A percentile compares a stretch with the other conserved stretches of the same genome.
These are phyloP conservation scores for Cutaneotrichosporon cutaneum DNA, from an alignment of 1,284 basidiomycete species.

Conservation along the genomic window DNA sequence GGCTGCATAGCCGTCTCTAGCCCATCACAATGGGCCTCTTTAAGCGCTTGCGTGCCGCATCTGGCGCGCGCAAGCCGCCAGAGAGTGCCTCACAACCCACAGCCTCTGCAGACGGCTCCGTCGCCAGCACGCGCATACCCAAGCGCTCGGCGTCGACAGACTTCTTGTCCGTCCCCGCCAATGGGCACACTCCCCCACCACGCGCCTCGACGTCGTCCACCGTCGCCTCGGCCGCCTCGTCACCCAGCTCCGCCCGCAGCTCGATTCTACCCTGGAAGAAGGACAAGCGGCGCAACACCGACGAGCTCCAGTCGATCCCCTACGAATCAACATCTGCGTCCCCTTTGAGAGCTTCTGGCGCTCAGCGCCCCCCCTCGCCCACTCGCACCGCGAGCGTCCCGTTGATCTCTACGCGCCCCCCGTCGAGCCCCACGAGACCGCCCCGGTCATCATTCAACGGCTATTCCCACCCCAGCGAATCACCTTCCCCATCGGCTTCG, in stretches of 20 bases:
- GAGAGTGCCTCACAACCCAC: neutral
- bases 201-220: neutral
- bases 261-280: conserved; percentile 11
- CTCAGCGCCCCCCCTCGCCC: neutral
- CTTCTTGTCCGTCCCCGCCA: conserved; percentile 1
- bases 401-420: neutral
- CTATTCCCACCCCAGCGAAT: neutral
- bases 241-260: neutral
- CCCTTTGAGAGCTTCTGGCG: neutral
- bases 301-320: conserved; percentile 7
- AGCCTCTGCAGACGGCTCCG: neutral
- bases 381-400: neutral
- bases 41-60: conserved; percentile 20
- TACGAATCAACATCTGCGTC: conserved; percentile 1
- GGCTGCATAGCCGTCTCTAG: neutral
- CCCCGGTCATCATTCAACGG: neutral
- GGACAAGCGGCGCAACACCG: neutral
- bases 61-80: conserved; percentile 14
- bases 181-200: too few relatives aligned
- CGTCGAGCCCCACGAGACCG: neutral
- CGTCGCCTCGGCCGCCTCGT: neutral
- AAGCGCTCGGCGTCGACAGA: conserved; percentile 9
- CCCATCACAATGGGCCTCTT: conserved; percentile 23
- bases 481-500: neutral
- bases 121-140: neutral